A percentile compares a stretch with the other conserved stretches of the same genome.
phyloP scores from a whole-genome alignment of 2,329 filamentous ascomycete genomes.

The Fonsecaea monophora region DNA sequence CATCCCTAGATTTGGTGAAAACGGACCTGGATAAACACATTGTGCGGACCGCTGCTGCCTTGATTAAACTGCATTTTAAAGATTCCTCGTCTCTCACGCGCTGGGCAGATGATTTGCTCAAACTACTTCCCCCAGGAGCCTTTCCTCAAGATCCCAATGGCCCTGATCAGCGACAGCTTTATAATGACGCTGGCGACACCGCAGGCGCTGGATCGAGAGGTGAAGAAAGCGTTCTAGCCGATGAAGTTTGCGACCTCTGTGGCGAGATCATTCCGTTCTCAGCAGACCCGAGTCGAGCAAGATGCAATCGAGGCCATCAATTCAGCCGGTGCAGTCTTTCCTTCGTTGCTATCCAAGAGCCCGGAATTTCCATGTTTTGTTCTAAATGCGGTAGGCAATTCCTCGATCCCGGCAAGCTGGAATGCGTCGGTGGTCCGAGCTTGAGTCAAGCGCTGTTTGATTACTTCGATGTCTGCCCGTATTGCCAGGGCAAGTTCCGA shows the following conservation, averaged over 20 bases:
- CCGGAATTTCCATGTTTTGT: slow-evolving; percentile 41
- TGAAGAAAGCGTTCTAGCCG: not conserved
- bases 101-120: slow-evolving; percentile 16
- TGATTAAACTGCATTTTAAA: slow-evolving; percentile 21
- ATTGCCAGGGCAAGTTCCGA: slow-evolving; percentile 41
- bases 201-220: slow-evolving; percentile 1
- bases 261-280: slow-evolving; percentile 29
- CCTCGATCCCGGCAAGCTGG: slow-evolving; percentile 37
- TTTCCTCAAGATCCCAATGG: not conserved
- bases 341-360: slow-evolving; percentile 41
- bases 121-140: not conserved
- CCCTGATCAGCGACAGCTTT: slow-evolving; percentile 1
- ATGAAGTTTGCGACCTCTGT: slow-evolving; percentile 39
- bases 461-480: slow-evolving; percentile 40
- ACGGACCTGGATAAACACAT: slow-evolving; percentile 28
- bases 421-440: slow-evolving; percentile 35
- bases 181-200: slow-evolving; percentile 9
- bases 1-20: slow-evolving; percentile 13
- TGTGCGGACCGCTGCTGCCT: slow-evolving; percentile 18
- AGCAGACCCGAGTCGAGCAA: slow-evolving; percentile 19
- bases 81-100: slow-evolving; percentile 2
- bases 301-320: slow-evolving; percentile 35
- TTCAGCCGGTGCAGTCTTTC: slow-evolving; percentile 41
- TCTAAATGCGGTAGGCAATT: slow-evolving; percentile 40
- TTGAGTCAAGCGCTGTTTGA: slow-evolving; percentile 38